Evolutionary conservation across 2,329 filamentous ascomycete genomes (phyloP), one percentile per base, ranked within the genome.

Genomic region (Aspergillus nomiae): DNA sequence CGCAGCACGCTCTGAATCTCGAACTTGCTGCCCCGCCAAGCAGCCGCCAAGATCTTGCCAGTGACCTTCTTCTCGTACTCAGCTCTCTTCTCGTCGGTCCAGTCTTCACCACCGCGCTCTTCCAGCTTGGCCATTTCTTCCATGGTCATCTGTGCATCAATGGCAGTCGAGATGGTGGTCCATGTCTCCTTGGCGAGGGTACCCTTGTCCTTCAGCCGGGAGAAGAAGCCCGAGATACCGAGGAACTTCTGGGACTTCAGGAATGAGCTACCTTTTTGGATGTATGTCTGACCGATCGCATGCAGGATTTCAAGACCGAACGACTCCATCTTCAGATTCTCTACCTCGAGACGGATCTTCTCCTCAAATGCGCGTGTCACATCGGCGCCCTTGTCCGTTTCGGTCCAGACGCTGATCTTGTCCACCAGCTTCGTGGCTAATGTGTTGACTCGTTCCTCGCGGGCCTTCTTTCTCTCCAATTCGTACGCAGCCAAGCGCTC

Each of bases 291-390:
- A 19, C 95, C 95, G 72, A 99, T 96, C 53, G 95, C 94, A 78
- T 98, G 94, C 56, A 97, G 84, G 70, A 98, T 98, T 71, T 99
- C 95, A 48, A 99, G 85, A 58, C 95, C 95, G 71, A 99, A 99
- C 0, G 92, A 96, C 81, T 99, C 95, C 92, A 99, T 99, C 85
- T 98, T 99, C 71, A 99, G 84, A 75, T 98, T 96, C 82, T 99
- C 95, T 30, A 96, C 92, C 81, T 99, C 95, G 46, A 98, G 88
- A 46, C 90, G 87, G 69, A 92, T 97, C 86, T 99, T 97, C 76
- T 94, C 92, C 77, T 94, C 90, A 83, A 98, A 99, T 0, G 95
- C 92, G 62, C 82, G 83, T 38, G 94, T 98, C 63, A 97, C 92
- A 70, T 96, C 93, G 16, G 80, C 65, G 53, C 90, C 87, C 82